These are phyloP conservation scores for Lyophyllum atratum DNA, from an alignment of 768 basidiomycete genomes.

Conservation along the genomic window DNA sequence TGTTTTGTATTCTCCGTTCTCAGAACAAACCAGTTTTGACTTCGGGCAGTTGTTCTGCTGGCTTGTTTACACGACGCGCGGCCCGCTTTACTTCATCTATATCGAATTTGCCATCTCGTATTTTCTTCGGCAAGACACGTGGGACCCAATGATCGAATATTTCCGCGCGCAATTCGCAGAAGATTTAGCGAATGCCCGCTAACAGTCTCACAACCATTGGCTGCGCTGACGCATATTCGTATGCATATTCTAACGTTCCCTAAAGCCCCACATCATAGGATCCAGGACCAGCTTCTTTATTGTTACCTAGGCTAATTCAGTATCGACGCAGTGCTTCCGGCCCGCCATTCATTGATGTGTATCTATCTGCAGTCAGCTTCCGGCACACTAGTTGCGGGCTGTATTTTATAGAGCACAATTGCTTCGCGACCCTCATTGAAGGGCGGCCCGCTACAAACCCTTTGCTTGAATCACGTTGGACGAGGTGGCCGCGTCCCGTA, in stretches of 20 bases:
- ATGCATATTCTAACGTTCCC: not conserved
- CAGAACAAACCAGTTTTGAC: slow-evolving; percentile 7
- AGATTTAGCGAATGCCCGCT: slow-evolving; percentile 13
- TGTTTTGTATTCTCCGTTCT: slow-evolving; percentile 9
- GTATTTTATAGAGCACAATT: not conserved
- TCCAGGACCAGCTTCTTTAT: not conserved
- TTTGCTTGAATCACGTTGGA: slow-evolving; percentile 3
- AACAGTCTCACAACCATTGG: not conserved
- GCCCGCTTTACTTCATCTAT: slow-evolving; percentile 7
- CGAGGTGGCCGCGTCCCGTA: not conserved
- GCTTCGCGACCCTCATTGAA: not conserved
- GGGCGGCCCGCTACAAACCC: slow-evolving; percentile 13
- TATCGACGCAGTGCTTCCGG: slow-evolving; percentile 3
- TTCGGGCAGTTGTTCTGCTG: slow-evolving; percentile 2
- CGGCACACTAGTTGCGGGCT: not conserved
- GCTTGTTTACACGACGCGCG: not conserved
- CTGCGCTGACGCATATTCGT: not conserved
- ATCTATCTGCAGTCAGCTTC: not conserved
- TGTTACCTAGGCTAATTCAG: not conserved
- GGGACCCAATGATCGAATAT: slow-evolving; percentile 8
- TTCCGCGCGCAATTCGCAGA: slow-evolving; percentile 10
- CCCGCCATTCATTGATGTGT: slow-evolving; percentile 6
- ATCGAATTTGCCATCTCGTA: slow-evolving; percentile 3
- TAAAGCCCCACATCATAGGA: slow-evolving; percentile 12
- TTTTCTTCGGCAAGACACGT: slow-evolving; percentile 11